Base-by-base conservation (phyloP, 169 alveolate genomes). In the Babesia divergens region DNA sequence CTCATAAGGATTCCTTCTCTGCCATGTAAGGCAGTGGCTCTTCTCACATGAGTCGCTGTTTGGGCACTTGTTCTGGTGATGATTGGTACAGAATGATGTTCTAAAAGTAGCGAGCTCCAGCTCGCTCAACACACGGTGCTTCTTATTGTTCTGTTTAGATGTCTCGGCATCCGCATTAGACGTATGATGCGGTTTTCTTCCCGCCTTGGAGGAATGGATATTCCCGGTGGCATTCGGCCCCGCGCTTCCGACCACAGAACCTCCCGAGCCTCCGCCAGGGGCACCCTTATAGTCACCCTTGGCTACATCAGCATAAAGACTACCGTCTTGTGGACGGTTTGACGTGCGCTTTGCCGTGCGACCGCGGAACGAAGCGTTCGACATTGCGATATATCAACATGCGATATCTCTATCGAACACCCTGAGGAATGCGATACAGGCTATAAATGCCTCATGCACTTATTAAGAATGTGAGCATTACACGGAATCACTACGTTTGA, bases 11-110 rank as follows among this genome's bases (percentile, higher is more conserved):
- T 91, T 90, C 52, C 96, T 65, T 3, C 96, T 65, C 55, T 91
- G 96, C 96, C 96, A 91, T 20, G 96, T 91, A 29, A 91, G 85
- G 56, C 96, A 91, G 65, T 91, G 96, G 38, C 93, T 84, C 50
- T 86, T 90, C 22, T 94, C 94, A 46, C 96, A 91, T 3, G 92
- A 84, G 56, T 91, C 95, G 34, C 95, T 81, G 51, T 89, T 65
- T 14, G 89, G 74, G 40, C 95, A 91, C 18, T 80, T 76, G 24
- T 84, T 83, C 59, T 84, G 92, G 51, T 84, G 88, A 64, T 91
- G 95, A 31, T 74, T 67, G n/a, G 85, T 89, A 44, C 95, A 91
- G 6, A 91, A 86, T 34, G 90, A 84, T 11, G 95, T 91, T 42
- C 95, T 51, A 52, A 91, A 91, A 8, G 84, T 82, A 31, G 93